Evolutionary conservation across 768 basidiomycete genomes (phyloP).

Genomic region (Amylocystis lapponica): DNA sequence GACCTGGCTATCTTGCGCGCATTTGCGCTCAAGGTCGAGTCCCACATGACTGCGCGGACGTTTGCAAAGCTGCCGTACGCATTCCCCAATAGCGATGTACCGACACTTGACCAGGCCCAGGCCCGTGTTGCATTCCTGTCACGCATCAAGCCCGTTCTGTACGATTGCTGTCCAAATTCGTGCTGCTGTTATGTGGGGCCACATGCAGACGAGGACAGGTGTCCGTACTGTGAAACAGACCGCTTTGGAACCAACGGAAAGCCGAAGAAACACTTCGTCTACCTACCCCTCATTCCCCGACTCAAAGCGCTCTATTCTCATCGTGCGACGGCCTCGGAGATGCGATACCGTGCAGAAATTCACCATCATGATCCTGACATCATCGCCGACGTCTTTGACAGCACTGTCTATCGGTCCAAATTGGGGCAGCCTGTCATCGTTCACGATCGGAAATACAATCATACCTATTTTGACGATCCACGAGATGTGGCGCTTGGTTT

Average conservation of each 20-base stretch:
- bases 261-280: slow-evolving; percentile 10
- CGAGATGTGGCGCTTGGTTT: slow-evolving; percentile 40
- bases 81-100: not conserved
- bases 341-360: slow-evolving; percentile 10
- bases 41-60: not conserved
- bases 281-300: slow-evolving; percentile 18
- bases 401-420: slow-evolving; percentile 24
- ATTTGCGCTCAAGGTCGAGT: slow-evolving; percentile 5
- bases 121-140: slow-evolving; percentile 8
- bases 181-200: slow-evolving; percentile 16
- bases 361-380: slow-evolving; percentile 9
- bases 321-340: not conserved
- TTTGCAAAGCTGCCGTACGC: slow-evolving; percentile 6
- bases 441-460: slow-evolving; percentile 14
- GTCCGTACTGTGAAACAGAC: slow-evolving; percentile 14
- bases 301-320: slow-evolving; percentile 7
- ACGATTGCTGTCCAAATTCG: slow-evolving; percentile 20
- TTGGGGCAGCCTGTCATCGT: slow-evolving; percentile 19
- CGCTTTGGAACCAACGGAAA: slow-evolving; percentile 8
- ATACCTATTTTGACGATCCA: slow-evolving; percentile 31
- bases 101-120: not conserved
- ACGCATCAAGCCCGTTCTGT: slow-evolving; percentile 7
- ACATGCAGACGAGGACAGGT: slow-evolving; percentile 1
- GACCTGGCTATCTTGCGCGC: not conserved
- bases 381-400: slow-evolving; percentile 35